Conservation (phyloP, 441 rosid genomes). For the Pelargonium cotyledonis region DNA sequence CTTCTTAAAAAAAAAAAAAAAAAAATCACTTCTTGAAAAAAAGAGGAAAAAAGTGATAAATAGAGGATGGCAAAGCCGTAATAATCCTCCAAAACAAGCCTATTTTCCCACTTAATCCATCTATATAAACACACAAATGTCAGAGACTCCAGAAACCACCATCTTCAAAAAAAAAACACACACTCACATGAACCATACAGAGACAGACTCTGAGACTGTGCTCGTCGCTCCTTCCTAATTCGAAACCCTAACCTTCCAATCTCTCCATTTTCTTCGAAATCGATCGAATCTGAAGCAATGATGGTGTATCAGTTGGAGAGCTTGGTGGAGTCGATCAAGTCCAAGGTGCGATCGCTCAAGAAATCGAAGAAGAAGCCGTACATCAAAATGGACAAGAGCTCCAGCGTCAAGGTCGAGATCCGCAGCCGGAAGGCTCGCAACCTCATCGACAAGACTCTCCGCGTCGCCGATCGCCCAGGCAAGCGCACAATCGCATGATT, state of each 20-base stretch:
- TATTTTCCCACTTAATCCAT: not conserved
- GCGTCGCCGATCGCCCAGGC: conserved; percentile 75
- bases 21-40: too few species aligned
- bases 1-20: too few species aligned
- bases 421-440: conserved; percentile 75
- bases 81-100: not conserved
- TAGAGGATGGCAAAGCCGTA: not conserved
- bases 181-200: not conserved
- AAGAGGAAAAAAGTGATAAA: too few species aligned
- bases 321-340: conserved; percentile 75
- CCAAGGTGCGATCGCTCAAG: conserved; percentile 65
- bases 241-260: not conserved
- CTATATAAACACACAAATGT: not conserved
- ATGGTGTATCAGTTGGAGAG: conserved; percentile 42
- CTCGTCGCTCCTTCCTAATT: not conserved
- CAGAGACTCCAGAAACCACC: not conserved
- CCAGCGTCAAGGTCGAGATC: conserved; percentile 89
- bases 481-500: conserved; percentile 41
- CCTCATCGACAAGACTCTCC: conserved; percentile 78
- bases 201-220: not conserved
- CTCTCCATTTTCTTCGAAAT: not conserved
- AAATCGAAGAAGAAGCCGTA: conserved; percentile 52
- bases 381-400: conserved; percentile 80
- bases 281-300: not conserved
- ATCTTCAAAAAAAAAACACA: not conserved